Conservation (phyloP, 2,329 filamentous ascomycete genomes). For the Ophiocordyceps polyrhachis-furcata region DNA sequence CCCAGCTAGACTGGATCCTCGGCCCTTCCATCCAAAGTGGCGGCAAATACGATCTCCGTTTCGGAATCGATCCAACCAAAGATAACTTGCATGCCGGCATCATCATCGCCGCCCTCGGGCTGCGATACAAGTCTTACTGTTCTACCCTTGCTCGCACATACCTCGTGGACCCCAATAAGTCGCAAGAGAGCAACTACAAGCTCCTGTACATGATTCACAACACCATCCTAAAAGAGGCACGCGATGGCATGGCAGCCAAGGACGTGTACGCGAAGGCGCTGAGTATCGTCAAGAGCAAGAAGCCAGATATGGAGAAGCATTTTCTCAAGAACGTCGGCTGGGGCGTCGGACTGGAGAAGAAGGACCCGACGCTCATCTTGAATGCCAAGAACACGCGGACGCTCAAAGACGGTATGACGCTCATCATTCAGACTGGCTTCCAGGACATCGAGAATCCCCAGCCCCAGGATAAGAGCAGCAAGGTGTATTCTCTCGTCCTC, state of each 20-base stretch:
- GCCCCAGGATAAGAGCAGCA: constrained; percentile 77
- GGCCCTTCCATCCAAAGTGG: constrained; percentile 87
- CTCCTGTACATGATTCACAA: constrained; percentile 72
- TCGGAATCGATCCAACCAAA: constrained; percentile 60
- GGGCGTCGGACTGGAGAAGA: constrained; percentile 81
- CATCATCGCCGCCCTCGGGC: constrained; percentile 78
- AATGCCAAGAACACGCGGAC: constrained; percentile 71
- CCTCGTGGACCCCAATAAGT: constrained; percentile 90
- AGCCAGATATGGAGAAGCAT: constrained; percentile 86
- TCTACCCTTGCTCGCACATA: constrained; percentile 87
- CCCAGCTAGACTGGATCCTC: constrained; percentile 86
- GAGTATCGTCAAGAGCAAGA: constrained; percentile 65
- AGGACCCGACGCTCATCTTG: constrained; percentile 64
- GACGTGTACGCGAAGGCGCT: constrained; percentile 86
- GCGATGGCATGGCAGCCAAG: constrained; percentile 70
- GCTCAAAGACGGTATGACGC: constrained; percentile 92
- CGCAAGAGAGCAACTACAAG: constrained; percentile 88
- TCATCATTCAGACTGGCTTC: constrained; percentile 78
- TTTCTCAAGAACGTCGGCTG: constrained; percentile 86
- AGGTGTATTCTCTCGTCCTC: constrained; percentile 73
- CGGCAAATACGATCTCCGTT: constrained; percentile 81
- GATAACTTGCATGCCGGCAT: constrained; percentile 77
- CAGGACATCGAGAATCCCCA: constrained; percentile 74
- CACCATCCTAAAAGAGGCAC: constrained; percentile 74
- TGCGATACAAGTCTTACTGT: constrained; percentile 91